These are phyloP conservation scores for Mortierella sp. DNA, from an alignment of 371 early-diverging fungal genomes.

Conservation along the genomic window DNA sequence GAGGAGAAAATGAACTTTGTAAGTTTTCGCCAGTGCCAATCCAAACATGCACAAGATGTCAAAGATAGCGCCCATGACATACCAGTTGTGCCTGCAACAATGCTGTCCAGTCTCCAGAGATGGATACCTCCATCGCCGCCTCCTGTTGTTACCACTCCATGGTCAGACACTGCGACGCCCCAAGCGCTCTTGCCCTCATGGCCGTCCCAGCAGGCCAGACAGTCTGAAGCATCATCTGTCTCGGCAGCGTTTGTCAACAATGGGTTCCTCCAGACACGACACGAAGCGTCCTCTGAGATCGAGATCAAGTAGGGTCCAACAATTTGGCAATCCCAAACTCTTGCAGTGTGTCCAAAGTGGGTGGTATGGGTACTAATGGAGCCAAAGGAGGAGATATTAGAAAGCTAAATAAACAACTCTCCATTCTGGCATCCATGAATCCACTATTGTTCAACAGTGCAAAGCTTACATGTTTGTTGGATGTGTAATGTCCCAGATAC, in stretches of 20 bases:
- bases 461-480: constrained; percentile 28
- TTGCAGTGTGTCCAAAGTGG: constrained; percentile 86
- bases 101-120: constrained; percentile 74
- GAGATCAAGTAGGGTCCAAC: constrained; percentile 64
- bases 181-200: constrained; percentile 89
- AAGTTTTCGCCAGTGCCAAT: neutral
- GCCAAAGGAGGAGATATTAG: neutral
- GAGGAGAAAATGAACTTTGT: neutral
- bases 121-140: constrained; percentile 87
- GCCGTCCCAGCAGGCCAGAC: constrained; percentile 81
- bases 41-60: neutral
- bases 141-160: constrained; percentile 72
- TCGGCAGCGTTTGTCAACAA: constrained; percentile 36
- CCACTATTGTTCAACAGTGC: neutral
- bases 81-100: constrained; percentile 73
- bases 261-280: constrained; percentile 83
- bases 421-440: neutral
- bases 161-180: constrained; percentile 75
- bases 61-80: neutral
- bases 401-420: neutral
- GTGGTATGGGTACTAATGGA: constrained; percentile 61
- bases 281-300: constrained; percentile 76
- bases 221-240: constrained; percentile 62
- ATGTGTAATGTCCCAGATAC: constrained; percentile 76
- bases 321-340: constrained; percentile 87